Base-by-base conservation (phyloP, 495 filamentous ascomycete species). In the Arthonia radiata region DNA sequence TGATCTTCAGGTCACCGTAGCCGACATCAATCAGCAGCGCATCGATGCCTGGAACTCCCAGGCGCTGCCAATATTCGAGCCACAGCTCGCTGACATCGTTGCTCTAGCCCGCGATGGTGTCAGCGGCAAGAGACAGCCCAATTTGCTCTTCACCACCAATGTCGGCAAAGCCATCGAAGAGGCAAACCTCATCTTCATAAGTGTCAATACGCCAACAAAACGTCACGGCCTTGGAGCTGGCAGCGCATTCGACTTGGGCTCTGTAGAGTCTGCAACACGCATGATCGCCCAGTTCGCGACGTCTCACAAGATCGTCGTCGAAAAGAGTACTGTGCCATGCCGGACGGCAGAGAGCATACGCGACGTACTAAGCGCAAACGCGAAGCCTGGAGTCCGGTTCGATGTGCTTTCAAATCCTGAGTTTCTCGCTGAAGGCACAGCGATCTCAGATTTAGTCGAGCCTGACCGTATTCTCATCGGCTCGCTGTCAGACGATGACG, bases 361-460 rank as follows among this genome's bases (percentile, higher is more conserved):
- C 26, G 59, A 69, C 27, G 75, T 67, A 31, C 65, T 70, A 40
- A 54, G 58, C 12, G 52, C 53, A 1, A 56, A 50, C 17, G 34
- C 59, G 30, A 60, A 59, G 3, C 71, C 72, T 0, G 59, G 58
- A 2, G 49, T 67, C 10, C 50, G 44, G 3, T 80, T 83, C 33
- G 71, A 83, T 33, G 59, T 89, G 15, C 57, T 89, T 3, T 80
- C 74, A 7, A 89, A 82, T 40, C 78, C 78, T 3, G 77, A 89
- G 37, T 83, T 82, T 34, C 52, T 83, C 0, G 69, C 78, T 6
- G 75, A 78, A 32, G 78, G 78, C 10, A 76, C 70, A 1, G 78
- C 78, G 1, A 56, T 83, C 31, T 39, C 57, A 5, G 66, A 83
- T 38, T 48, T 83, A 12, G 57, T 73, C 28, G 37, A 50, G n/a